Evolutionary conservation across 2,329 filamentous ascomycete genomes (phyloP).

Genomic region (Phyllosticta citribraziliensis): DNA sequence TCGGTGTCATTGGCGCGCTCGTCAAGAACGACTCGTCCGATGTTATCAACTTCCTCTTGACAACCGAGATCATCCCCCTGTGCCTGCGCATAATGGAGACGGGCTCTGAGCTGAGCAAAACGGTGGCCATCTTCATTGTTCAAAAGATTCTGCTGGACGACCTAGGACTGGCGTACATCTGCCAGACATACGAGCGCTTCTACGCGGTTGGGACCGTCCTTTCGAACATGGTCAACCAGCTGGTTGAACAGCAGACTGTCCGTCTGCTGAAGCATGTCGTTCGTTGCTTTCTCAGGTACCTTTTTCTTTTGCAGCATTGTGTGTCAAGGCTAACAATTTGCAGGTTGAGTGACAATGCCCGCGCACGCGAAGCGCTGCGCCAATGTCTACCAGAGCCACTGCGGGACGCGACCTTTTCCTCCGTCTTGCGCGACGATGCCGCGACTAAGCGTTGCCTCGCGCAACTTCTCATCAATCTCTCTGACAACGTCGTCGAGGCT

Average conservation of each 20-base stretch:
- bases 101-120: slow-evolving; percentile 95
- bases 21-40: slow-evolving; percentile 99
- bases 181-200: slow-evolving; percentile 96
- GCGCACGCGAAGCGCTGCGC: slow-evolving; percentile 84
- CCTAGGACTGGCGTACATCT: slow-evolving; percentile 94
- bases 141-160: slow-evolving; percentile 98
- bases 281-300: slow-evolving; percentile 85
- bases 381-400: slow-evolving; percentile 97
- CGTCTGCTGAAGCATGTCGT: slow-evolving; percentile 95
- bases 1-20: slow-evolving; percentile 91
- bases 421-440: slow-evolving; percentile 90
- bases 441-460: slow-evolving; percentile 95
- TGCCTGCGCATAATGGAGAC: slow-evolving; percentile 99
- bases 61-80: slow-evolving; percentile 95
- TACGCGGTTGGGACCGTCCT: slow-evolving; percentile 96
- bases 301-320: slow-evolving; percentile 12
- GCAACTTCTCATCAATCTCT: slow-evolving; percentile 94
- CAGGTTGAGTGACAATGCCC: slow-evolving; percentile 90
- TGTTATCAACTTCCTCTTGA: slow-evolving; percentile 97
- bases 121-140: slow-evolving; percentile 97
- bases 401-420: slow-evolving; percentile 94
- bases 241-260: slow-evolving; percentile 96
- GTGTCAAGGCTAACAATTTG: not conserved
- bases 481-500: slow-evolving; percentile 65
- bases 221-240: slow-evolving; percentile 96